Percentiles rank a stretch among this genome's conserved stretches.
phyloP scores from a whole-genome alignment of 179 eudicot species.

The Spergularia azorica region DNA sequence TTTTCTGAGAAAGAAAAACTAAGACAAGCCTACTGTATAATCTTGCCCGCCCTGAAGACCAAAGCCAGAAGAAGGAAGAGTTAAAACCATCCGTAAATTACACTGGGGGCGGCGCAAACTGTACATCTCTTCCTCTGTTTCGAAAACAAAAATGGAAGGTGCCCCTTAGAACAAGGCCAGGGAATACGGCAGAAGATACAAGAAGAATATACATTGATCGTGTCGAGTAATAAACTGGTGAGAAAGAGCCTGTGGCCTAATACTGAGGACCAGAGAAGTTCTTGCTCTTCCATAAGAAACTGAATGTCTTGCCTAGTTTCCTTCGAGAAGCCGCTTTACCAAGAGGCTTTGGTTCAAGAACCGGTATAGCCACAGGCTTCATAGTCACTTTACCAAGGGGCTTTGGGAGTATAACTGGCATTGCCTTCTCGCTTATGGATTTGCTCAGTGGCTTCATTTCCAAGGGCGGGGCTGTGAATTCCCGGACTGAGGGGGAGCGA shows the following conservation, averaged over 20 bases:
- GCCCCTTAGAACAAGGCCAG: constrained; percentile 25
- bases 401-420: constrained; percentile 34
- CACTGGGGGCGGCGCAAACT: constrained; percentile 21
- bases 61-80: constrained; percentile 13
- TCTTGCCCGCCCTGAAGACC: constrained; percentile 17
- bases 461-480: constrained; percentile 5
- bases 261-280: constrained; percentile 29
- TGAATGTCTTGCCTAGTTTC: constrained; percentile 43
- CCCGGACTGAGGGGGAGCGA: constrained; percentile 28
- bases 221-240: not conserved
- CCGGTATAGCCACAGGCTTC: constrained; percentile 9
- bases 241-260: not conserved
- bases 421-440: constrained; percentile 31
- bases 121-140: constrained; percentile 37
- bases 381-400: constrained; percentile 31
- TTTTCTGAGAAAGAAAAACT: constrained; percentile 15
- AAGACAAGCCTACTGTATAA: constrained; percentile 17
- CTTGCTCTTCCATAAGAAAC: constrained; percentile 43
- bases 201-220: constrained; percentile 32
- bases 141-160: constrained; percentile 36
- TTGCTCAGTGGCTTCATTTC: constrained; percentile 38
- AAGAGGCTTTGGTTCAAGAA: constrained; percentile 41
- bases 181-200: constrained; percentile 34
- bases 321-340: constrained; percentile 32
- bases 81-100: constrained; percentile 22